Base-by-base conservation (phyloP, 2,329 filamentous ascomycete species). In the Sordariomycetes sp. region DNA sequence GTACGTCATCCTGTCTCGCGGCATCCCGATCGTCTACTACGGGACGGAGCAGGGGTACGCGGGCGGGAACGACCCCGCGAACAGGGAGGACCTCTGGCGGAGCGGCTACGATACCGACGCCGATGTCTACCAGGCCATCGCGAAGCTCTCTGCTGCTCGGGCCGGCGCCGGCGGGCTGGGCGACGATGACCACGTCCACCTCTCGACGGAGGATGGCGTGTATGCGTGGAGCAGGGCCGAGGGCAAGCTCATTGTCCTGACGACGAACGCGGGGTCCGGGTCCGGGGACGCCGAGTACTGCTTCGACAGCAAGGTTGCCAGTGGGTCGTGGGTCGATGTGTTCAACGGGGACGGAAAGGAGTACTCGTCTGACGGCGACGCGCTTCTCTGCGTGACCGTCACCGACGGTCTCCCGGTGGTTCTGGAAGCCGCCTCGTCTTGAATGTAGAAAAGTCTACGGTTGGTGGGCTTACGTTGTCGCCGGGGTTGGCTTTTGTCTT, bases 1-100 rank as follows among this genome's bases (percentile, higher is more conserved):
- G 0, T 85, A 80, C 63, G 79, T 77, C n/a, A 75, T 86, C 34
- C 74, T 86, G 20, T 71, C 72, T 2, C 74, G 84, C 57, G 83
- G 83, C 22, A 79, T 86, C 45, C 82, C 82, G 1, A 80, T 85
- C 57, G 73, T 86, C 36, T 87, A 86, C 67, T 77, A 84, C 62
- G 84, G 83, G 32, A 80, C 83, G 60, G 84, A 86, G 67, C 83
- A 86, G 63, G 79, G 77, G 59, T 82, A 76, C 64, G 65, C 70
- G 1, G 73, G 72, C n/a, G 71, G 66, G 42, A 68, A 68, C 52
- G 79, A 79, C 10, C 68, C 74, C 0, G 74, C 72, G 55, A 77
- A 78, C 62, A 77, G 80, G n/a, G 80, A 84, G 64, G 78, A 80
- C 8, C 70, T 79, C 50, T 85, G 81, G 82, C 66, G 75, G 12